Percentiles rank a stretch among this genome's conserved stretches.
Evolutionary conservation across 805 yeast genomes (phyloP).

Genomic region (Saturnispora bothae): DNA sequence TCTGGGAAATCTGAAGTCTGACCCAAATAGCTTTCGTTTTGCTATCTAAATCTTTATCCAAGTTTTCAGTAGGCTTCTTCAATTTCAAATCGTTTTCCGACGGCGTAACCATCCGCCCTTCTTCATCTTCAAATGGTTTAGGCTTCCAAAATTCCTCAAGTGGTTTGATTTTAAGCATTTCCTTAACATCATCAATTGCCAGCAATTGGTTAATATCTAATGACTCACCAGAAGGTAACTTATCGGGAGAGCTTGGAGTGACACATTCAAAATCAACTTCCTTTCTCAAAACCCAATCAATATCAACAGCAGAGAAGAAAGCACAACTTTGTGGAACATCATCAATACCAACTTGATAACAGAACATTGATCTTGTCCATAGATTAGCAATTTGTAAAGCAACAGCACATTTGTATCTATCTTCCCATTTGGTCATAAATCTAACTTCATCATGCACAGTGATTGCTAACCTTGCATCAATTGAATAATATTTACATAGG

Average conservation of each 20-base stretch:
- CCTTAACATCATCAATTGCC: constrained; percentile 26
- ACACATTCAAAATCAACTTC: constrained; percentile 88
- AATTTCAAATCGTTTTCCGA: neutral
- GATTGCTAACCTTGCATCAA: constrained; percentile 69
- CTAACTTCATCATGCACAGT: constrained; percentile 96
- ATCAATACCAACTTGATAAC: constrained; percentile 80
- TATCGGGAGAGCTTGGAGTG: constrained; percentile 71
- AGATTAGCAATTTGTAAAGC: constrained; percentile 80
- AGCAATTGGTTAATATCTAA: constrained; percentile 49
- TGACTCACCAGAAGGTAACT: constrained; percentile 75
- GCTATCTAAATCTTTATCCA: constrained; percentile 21
- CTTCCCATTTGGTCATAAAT: constrained; percentile 62
- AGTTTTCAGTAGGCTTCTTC: constrained; percentile 18
- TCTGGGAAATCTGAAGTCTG: constrained; percentile 23
- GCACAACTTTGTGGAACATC: constrained; percentile 94
- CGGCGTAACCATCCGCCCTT: neutral
- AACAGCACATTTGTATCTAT: constrained; percentile 67
- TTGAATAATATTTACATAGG: constrained; percentile 46
- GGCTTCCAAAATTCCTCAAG: constrained; percentile 2
- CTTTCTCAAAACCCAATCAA: constrained; percentile 79
- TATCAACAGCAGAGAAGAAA: constrained; percentile 86
- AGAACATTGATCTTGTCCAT: constrained; percentile 95
- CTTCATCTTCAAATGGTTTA: neutral
- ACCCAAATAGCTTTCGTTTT: constrained; percentile 18
- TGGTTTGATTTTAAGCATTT: constrained; percentile 15